Percentiles rank a stretch among this genome's conserved stretches.
Evolutionary conservation across 371 early-diverging fungal genomes (phyloP).

Genomic region (Circinella umbellata): DNA sequence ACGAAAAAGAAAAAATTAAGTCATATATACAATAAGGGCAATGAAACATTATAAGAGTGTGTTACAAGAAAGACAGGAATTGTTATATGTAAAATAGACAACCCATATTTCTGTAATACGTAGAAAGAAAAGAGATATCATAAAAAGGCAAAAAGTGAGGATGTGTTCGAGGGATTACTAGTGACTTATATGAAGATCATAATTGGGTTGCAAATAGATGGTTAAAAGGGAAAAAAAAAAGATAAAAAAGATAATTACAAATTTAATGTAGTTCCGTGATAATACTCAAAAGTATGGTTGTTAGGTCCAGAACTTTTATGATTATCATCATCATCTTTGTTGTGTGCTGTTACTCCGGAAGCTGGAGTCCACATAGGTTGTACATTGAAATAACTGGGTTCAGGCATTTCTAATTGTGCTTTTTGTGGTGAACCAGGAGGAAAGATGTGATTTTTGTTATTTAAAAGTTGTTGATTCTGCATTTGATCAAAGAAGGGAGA

Average conservation of each 20-base stretch:
- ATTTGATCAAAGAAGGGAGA: background rate
- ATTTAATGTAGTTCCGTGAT: background rate
- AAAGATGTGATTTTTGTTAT: background rate
- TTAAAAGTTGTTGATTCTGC: background rate
- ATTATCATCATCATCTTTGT: background rate
- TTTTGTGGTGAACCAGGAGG: constrained; percentile 3
- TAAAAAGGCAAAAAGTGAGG: background rate
- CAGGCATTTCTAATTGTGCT: background rate
- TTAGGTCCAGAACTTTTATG: background rate
- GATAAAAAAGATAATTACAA: background rate
- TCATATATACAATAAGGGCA: background rate
- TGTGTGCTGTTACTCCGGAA: background rate
- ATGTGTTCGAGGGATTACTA: too few relatives aligned
- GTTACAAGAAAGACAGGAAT: too few relatives aligned
- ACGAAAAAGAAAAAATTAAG: too few relatives aligned
- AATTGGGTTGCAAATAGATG: background rate
- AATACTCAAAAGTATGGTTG: background rate
- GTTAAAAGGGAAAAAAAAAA: background rate
- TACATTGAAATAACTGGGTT: background rate
- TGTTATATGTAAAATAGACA: too few relatives aligned
- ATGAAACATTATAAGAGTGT: too few relatives aligned
- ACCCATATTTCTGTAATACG: too few relatives aligned
- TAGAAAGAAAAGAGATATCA: background rate
- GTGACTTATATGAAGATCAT: background rate
- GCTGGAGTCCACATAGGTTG: constrained; percentile 6